These are phyloP conservation scores for Pyrenochaeta sp. DNA, from an alignment of 2,329 filamentous ascomycete species.

Conservation along the genomic window DNA sequence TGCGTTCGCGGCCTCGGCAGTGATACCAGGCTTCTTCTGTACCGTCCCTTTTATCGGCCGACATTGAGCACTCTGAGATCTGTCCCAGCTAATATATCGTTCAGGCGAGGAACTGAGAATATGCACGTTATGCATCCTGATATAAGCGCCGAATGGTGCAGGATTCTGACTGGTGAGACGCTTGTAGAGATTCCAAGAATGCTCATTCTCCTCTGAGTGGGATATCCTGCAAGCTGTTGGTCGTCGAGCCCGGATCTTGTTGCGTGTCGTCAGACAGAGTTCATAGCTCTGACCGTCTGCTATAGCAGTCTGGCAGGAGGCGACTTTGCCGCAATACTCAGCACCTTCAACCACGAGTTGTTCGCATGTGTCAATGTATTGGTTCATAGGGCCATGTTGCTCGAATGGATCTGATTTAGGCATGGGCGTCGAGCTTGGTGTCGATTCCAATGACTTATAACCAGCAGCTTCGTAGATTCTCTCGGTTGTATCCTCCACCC, in stretches of 20 bases:
- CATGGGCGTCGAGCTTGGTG: conserved; percentile 36
- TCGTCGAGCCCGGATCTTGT: conserved; percentile 61
- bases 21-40: conserved; percentile 75
- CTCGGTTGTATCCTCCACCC: conserved; percentile 55
- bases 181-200: conserved; percentile 75
- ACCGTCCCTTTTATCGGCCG: conserved; percentile 97
- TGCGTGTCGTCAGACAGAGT: conserved; percentile 81
- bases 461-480: conserved; percentile 40
- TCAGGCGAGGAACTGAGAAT: conserved; percentile 87
- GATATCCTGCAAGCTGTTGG: conserved; percentile 33
- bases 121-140: conserved; percentile 70
- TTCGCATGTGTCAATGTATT: conserved; percentile 37
- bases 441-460: conserved; percentile 39
- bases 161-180: conserved; percentile 76
- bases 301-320: conserved; percentile 74
- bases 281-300: conserved; percentile 85
- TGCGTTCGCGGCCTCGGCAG: conserved; percentile 73
- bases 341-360: conserved; percentile 17
- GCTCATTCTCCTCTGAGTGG: conserved; percentile 44
- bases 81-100: conserved; percentile 79
- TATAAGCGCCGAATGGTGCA: conserved; percentile 84
- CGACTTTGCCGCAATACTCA: conserved; percentile 72
- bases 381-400: conserved; percentile 32
- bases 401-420: conserved; percentile 44
- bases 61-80: conserved; percentile 73